Evolutionary conservation across 768 basidiomycete species (phyloP), one percentile per base, ranked within the genome.

Genomic region (Lentinus brumalis): DNA sequence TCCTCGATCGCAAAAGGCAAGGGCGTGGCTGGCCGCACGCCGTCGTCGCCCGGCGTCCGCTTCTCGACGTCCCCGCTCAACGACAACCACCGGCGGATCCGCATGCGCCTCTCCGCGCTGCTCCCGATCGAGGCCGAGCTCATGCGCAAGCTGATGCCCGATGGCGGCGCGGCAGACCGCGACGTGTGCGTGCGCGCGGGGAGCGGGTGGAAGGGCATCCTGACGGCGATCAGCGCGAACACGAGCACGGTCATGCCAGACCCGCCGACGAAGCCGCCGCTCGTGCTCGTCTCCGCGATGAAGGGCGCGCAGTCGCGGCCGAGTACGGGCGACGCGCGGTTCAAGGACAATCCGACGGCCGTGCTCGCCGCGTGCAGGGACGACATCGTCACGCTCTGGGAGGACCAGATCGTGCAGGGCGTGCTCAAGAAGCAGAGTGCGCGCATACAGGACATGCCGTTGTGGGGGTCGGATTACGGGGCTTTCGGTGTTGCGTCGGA

Each of bases 301-400:
- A 67, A 67, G 46, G 62, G 55, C 35, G 46, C 46, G 26, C 42
- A 5, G 51, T 44, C 55, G 50, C 18, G 65, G 14, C 67, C 40
- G 8, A 47, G 32, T 18, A 69, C 67, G 9, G 57, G 56, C 12
- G 60, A 71, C 45, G 50, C 74, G 71, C 58, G 58, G 30, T 60
- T 54, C 11, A 57, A 42, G 44, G 74, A 77, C n/a, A 82, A 87
- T 52, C 81, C 83, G 1, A 81, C 82, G 0, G 69, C 77, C 2
- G 77, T 86, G 1, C 74, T 89, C 0, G 78, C 77, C 7, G 81
- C 82, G 0, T 81, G 83, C 59, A 76, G 77, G 14, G 79, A 83
- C n/a, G 87, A 89, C 62, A 86, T 91, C 39, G 71, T 85, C 11
- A 66, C 75, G 9, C 71, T 91, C 3, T 92, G 90, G 90, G 76